Conservation (phyloP, 805 yeast species). For the Candida broadrunensis region DNA sequence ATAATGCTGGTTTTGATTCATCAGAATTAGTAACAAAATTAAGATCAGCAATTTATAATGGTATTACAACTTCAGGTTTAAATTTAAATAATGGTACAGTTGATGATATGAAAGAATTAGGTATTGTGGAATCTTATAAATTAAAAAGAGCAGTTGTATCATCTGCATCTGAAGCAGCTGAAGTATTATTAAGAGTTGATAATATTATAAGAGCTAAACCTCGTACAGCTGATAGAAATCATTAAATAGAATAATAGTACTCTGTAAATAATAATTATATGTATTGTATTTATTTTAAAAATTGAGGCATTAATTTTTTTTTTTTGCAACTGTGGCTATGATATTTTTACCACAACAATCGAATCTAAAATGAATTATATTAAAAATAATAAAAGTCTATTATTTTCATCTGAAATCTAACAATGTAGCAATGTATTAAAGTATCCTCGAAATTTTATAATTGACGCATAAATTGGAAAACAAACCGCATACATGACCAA, state of each 20-base stretch:
- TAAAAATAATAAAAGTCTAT: too few relatives aligned
- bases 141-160: slow-evolving; percentile 91
- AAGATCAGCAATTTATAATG: slow-evolving; percentile 87
- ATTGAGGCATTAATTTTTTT: too few relatives aligned
- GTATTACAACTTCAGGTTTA: slow-evolving; percentile 87
- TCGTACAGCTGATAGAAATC: slow-evolving; percentile 87
- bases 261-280: too few relatives aligned
- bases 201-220: slow-evolving; percentile 97
- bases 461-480: too few relatives aligned
- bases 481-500: too few relatives aligned
- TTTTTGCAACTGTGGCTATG: too few relatives aligned
- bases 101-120: slow-evolving; percentile 92
- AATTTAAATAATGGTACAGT: slow-evolving; percentile 81
- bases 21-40: slow-evolving; percentile 87
- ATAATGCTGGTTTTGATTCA: slow-evolving; percentile 95
- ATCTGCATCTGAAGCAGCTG: slow-evolving; percentile 98
- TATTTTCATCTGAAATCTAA: too few relatives aligned
- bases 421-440: too few relatives aligned
- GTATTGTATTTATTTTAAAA: too few relatives aligned
- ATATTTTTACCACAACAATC: too few relatives aligned
- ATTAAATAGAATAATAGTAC: slow-evolving; percentile 10
- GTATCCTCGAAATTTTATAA: too few relatives aligned
- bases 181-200: slow-evolving; percentile 91
- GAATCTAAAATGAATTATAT: too few relatives aligned
- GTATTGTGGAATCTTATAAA: slow-evolving; percentile 90